A percentile compares a stretch with the other conserved stretches of the same genome.
Conservation (phyloP, 495 filamentous ascomycete genomes). For the Echria macrotheca region DNA sequence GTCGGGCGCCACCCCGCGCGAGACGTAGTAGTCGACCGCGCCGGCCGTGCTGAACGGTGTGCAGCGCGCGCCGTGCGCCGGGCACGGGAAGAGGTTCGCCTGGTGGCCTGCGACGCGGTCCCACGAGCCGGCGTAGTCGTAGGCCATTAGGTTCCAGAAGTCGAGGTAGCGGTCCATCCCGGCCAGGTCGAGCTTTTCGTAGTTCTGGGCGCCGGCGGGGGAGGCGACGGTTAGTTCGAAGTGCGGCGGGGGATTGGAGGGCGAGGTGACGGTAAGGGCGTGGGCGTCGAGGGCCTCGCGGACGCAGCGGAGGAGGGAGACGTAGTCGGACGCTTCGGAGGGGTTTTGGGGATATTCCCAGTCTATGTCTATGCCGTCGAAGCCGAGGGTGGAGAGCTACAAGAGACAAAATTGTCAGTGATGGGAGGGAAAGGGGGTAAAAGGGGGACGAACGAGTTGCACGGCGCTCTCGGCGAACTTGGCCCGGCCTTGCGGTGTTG, state of each 20-base stretch:
- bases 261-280: slow-evolving; percentile 44
- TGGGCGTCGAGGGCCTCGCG: slow-evolving; percentile 58
- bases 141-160: slow-evolving; percentile 93
- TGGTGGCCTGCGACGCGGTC: slow-evolving; percentile 69
- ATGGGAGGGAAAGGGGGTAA: neutral
- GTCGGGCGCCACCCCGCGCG: slow-evolving; percentile 50
- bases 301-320: slow-evolving; percentile 62
- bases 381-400: slow-evolving; percentile 54
- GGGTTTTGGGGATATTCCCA: slow-evolving; percentile 55
- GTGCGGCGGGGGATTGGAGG: slow-evolving; percentile 47
- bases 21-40: slow-evolving; percentile 64
- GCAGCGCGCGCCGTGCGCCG: slow-evolving; percentile 33
- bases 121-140: slow-evolving; percentile 78
- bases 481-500: slow-evolving; percentile 54
- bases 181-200: slow-evolving; percentile 62
- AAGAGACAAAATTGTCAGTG: neutral
- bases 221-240: slow-evolving; percentile 82
- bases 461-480: slow-evolving; percentile 66
- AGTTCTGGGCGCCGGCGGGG: slow-evolving; percentile 62
- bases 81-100: slow-evolving; percentile 65
- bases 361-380: slow-evolving; percentile 58
- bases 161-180: slow-evolving; percentile 79
- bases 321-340: slow-evolving; percentile 66
- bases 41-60: slow-evolving; percentile 74
- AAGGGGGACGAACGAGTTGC: slow-evolving; percentile 37